A percentile compares a stretch with the other conserved stretches of the same genome.
Conservation (phyloP, 2,329 filamentous ascomycete genomes). For the Paraconiothyrium sp. region DNA sequence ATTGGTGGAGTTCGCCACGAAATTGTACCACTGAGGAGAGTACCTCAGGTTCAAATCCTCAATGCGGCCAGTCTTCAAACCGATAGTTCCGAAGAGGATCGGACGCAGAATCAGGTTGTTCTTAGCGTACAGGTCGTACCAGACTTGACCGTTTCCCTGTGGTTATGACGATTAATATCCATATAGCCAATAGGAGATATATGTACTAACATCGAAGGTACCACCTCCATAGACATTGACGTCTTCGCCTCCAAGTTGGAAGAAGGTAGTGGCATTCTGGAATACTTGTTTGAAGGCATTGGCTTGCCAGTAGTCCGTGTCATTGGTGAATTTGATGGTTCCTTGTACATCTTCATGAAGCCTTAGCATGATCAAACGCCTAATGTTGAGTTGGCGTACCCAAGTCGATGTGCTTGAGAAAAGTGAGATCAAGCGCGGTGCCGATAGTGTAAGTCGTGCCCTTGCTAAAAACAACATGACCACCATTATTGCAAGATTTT, state of each 20-base stretch:
- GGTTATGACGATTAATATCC: no score
- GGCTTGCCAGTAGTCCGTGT: constrained; percentile 74
- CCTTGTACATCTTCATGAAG: constrained; percentile 62
- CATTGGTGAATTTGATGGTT: constrained; percentile 69
- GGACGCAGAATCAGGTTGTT: constrained; percentile 68
- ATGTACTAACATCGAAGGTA: constrained; percentile 57
- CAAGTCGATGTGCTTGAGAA: constrained; percentile 70
- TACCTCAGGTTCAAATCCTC: constrained; percentile 69
- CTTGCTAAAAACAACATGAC: constrained; percentile 67
- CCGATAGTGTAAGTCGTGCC: constrained; percentile 69
- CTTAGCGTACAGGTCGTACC: constrained; percentile 70
- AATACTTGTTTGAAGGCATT: constrained; percentile 71
- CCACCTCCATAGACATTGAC: constrained; percentile 75
- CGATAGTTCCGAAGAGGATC: constrained; percentile 66
- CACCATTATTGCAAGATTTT: constrained; percentile 69
- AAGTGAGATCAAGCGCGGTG: constrained; percentile 72
- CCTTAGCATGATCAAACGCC: constrained; percentile 10
- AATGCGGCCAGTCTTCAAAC: constrained; percentile 66
- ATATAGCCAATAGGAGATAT: no score
- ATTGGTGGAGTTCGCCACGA: constrained; percentile 72
- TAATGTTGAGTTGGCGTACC: constrained; percentile 46
- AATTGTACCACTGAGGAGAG: constrained; percentile 70
- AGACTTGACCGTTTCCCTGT: constrained; percentile 68
- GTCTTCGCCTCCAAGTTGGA: constrained; percentile 71
- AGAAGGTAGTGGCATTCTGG: constrained; percentile 74